These are phyloP conservation scores for Neurospora tetrasperma DNA, from an alignment of 495 filamentous ascomycete species.

Conservation along the genomic window DNA sequence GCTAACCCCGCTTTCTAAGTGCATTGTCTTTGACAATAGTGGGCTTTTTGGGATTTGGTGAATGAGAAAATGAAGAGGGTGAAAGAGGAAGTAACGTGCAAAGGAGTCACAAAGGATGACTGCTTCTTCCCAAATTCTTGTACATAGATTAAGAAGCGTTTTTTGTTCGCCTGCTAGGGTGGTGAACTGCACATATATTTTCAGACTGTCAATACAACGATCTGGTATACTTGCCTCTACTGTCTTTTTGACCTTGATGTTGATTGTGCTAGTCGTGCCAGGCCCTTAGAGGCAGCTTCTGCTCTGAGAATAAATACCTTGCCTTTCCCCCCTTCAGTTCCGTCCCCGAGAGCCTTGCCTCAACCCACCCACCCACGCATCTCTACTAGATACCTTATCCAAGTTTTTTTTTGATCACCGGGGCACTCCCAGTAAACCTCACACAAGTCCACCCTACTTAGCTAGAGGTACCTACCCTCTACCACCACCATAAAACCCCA, in stretches of 20 bases:
- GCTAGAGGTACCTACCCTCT: too few relatives aligned
- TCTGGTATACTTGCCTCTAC: not conserved
- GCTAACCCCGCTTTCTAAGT: slow-evolving; percentile 48
- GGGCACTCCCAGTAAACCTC: too few relatives aligned
- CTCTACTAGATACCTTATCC: too few relatives aligned
- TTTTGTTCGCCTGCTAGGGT: not conserved
- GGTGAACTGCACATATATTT: not conserved
- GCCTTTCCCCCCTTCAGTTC: too few relatives aligned
- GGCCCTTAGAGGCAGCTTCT: not conserved
- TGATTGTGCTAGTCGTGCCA: not conserved
- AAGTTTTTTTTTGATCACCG: too few relatives aligned
- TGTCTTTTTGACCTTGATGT: not conserved
- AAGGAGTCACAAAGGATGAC: not conserved
- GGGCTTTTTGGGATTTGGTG: not conserved
- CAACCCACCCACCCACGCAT: too few relatives aligned
- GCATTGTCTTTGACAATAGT: not conserved
- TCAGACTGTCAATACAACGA: not conserved
- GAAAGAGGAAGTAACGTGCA: not conserved
- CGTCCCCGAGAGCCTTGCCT: too few relatives aligned
- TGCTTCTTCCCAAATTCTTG: not conserved
- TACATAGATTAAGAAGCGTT: not conserved
- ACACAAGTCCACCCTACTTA: too few relatives aligned
- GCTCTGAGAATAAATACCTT: not conserved
- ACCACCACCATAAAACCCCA: not conserved
- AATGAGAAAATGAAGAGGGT: not conserved